These are phyloP conservation scores for Podaxis pistillaris DNA, from an alignment of 768 basidiomycete species.

Conservation along the genomic window DNA sequence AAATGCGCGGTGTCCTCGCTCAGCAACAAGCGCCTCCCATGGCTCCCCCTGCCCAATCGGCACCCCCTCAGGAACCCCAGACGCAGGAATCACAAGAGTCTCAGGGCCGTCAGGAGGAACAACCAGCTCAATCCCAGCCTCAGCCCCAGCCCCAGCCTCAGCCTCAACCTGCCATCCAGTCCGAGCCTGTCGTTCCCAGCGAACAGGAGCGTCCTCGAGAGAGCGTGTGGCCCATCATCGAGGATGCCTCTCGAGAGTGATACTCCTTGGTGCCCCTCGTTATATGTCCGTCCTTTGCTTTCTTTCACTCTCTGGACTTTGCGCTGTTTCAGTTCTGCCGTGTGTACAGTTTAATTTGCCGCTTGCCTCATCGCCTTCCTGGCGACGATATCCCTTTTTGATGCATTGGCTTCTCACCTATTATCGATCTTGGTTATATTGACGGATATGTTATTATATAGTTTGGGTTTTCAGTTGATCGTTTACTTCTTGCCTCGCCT, in stretches of 20 bases:
- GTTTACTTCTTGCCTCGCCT: slow-evolving; percentile 6
- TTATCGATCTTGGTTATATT: slow-evolving; percentile 13
- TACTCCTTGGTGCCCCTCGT: background rate
- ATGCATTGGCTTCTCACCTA: slow-evolving; percentile 6
- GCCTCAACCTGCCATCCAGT: slow-evolving; percentile 8
- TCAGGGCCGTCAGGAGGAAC: background rate
- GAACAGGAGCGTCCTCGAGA: slow-evolving; percentile 20
- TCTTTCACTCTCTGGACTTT: slow-evolving; percentile 5
- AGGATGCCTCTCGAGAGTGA: slow-evolving; percentile 25
- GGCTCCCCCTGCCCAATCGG: slow-evolving; percentile 11
- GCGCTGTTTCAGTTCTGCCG: background rate
- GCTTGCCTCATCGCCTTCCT: background rate
- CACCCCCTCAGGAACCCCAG: slow-evolving; percentile 19
- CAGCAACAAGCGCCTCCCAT: slow-evolving; percentile 12
- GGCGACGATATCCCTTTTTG: slow-evolving; percentile 9
- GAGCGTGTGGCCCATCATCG: slow-evolving; percentile 33
- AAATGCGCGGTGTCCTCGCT: slow-evolving; percentile 48
- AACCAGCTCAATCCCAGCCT: background rate
- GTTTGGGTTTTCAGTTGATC: slow-evolving; percentile 9
- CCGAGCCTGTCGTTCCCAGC: slow-evolving; percentile 15
- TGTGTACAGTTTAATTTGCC: slow-evolving; percentile 12
- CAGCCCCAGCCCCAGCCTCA: background rate
- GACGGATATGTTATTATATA: slow-evolving; percentile 15
- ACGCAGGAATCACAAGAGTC: slow-evolving; percentile 16
- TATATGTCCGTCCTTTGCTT: background rate